Conservation (phyloP, 2,329 filamentous ascomycete genomes). For the Epichloe typhina region DNA sequence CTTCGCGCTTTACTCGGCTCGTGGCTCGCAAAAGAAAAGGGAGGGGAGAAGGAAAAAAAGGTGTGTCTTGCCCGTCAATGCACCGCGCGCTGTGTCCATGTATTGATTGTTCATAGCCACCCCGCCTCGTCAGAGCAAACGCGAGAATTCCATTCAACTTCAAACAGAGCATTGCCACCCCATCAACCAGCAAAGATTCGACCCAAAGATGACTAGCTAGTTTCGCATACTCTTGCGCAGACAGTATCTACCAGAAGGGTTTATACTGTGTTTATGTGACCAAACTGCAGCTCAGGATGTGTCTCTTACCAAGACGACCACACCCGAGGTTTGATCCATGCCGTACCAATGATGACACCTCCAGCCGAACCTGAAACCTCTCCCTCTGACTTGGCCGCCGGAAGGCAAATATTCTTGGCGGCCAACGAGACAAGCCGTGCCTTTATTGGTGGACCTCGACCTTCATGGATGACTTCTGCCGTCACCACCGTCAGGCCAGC, state of each 20-base stretch:
- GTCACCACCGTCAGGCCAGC: not conserved
- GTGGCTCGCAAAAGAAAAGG: too few relatives aligned
- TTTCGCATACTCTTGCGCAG: not conserved
- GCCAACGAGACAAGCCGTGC: conserved; percentile 5
- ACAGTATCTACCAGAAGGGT: not conserved
- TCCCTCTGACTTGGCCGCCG: not conserved
- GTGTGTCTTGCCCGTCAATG: not conserved
- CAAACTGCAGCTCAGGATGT: not conserved
- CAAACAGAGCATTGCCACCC: not conserved
- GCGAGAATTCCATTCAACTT: not conserved
- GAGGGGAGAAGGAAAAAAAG: not conserved
- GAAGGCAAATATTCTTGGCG: not conserved
- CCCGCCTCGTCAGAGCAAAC: not conserved
- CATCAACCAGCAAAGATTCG: too few relatives aligned
- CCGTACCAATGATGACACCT: not conserved
- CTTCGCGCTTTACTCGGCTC: too few relatives aligned
- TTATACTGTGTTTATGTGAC: not conserved
- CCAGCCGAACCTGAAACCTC: not conserved
- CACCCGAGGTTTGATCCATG: not conserved
- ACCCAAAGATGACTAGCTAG: too few relatives aligned
- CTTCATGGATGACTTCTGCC: conserved; percentile 2
- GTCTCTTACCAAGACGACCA: not conserved
- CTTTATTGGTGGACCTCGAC: conserved; percentile 1
- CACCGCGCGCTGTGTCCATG: not conserved
- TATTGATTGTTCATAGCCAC: not conserved